Conservation (phyloP, 2,329 filamentous ascomycete species). For the Hypoxylon sp. region DNA sequence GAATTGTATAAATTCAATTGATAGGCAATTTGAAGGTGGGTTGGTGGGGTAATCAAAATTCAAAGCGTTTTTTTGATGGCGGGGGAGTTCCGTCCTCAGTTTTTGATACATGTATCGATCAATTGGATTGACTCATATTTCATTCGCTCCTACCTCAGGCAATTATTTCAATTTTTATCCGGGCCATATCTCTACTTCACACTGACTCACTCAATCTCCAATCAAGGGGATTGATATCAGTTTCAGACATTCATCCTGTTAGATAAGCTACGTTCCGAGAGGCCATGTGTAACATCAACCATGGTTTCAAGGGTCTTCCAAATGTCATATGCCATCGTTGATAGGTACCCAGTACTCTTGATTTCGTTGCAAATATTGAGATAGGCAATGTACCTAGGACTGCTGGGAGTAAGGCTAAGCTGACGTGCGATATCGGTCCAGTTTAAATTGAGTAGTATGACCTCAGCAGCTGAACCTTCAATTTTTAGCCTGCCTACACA, state of each 20-base stretch:
- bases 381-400: not conserved
- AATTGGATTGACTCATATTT: slow-evolving; percentile 24
- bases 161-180: slow-evolving; percentile 12
- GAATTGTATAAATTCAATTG: slow-evolving; percentile 34
- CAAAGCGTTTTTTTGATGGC: slow-evolving; percentile 24
- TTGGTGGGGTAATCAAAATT: slow-evolving; percentile 40
- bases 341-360: not conserved
- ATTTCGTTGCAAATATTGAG: too few species aligned
- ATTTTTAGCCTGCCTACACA: not conserved
- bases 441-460: slow-evolving; percentile 13
- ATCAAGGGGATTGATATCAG: slow-evolving; percentile 22
- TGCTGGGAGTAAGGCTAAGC: not conserved
- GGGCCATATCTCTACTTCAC: slow-evolving; percentile 4
- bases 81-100: slow-evolving; percentile 12
- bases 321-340: not conserved
- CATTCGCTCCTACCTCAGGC: slow-evolving; percentile 1
- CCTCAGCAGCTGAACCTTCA: slow-evolving; percentile 14
- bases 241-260: slow-evolving; percentile 23
- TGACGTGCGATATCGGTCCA: slow-evolving; percentile 36
- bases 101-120: slow-evolving; percentile 1
- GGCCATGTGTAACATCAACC: slow-evolving; percentile 26
- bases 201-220: slow-evolving; percentile 27
- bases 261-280: slow-evolving; percentile 21
- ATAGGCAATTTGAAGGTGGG: slow-evolving; percentile 27
- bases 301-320: slow-evolving; percentile 32